A percentile compares a stretch with the other conserved stretches of the same genome.
Conservation (phyloP, 306 rosid genomes). For the Trifolium repens region DNA sequence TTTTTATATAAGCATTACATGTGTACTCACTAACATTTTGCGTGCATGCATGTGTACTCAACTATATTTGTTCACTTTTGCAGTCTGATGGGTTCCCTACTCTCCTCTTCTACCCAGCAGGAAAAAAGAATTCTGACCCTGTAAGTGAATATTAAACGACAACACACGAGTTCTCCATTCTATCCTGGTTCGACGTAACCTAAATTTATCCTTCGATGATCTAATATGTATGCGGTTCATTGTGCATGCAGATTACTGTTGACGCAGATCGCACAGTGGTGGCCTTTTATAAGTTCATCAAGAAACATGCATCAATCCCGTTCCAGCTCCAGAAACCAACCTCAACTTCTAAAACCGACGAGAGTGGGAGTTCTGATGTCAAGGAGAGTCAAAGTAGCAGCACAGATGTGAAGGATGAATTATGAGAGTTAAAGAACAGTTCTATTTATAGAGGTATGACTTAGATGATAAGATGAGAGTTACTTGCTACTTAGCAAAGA, state of each 20-base stretch:
- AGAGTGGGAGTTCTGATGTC: slow-evolving; percentile 49
- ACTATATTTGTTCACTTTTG: slow-evolving; percentile 29
- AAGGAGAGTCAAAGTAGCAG: slow-evolving; percentile 57
- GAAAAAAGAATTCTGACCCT: slow-evolving; percentile 52
- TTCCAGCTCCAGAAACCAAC: slow-evolving; percentile 84
- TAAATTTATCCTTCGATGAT: neutral
- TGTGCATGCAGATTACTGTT: slow-evolving; percentile 66
- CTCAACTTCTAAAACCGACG: slow-evolving; percentile 49
- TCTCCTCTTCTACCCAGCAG: slow-evolving; percentile 56
- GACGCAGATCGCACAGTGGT: slow-evolving; percentile 82
- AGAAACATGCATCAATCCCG: slow-evolving; percentile 85
- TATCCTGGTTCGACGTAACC: neutral
- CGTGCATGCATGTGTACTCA: slow-evolving; percentile 15
- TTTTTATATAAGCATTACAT: slow-evolving; percentile 20
- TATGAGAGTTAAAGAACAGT: slow-evolving; percentile 48
- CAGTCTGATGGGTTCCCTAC: slow-evolving; percentile 61
- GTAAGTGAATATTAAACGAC: slow-evolving; percentile 40
- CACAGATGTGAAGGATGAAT: slow-evolving; percentile 66
- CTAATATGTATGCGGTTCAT: slow-evolving; percentile 38
- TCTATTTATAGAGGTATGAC: slow-evolving; percentile 37
- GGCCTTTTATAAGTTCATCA: slow-evolving; percentile 82
- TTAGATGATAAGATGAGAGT: slow-evolving; percentile 35
- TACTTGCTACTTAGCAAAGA: slow-evolving; percentile 30
- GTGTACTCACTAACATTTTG: slow-evolving; percentile 12
- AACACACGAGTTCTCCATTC: neutral